Evolutionary conservation across 371 early-diverging fungal genomes (phyloP).

Genomic region (Funneliformis caledonium): DNA sequence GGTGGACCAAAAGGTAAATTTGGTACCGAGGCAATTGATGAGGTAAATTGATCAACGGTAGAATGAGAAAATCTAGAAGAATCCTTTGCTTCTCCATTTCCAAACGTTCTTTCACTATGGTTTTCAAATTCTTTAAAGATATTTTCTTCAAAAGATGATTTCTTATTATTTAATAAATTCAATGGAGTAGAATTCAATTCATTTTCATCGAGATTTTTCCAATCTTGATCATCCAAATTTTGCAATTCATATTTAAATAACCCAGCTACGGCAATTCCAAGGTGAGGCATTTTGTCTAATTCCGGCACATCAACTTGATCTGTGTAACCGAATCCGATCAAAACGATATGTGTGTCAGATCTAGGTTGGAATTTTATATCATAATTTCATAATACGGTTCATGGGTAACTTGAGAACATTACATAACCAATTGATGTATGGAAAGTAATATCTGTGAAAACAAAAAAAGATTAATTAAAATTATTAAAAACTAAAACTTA

Average conservation of each 20-base stretch:
- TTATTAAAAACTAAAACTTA: slow-evolving; percentile 27
- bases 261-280: slow-evolving; percentile 50
- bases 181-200: background rate
- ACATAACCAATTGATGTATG: too few species aligned
- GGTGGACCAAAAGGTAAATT: slow-evolving; percentile 69
- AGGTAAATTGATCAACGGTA: background rate
- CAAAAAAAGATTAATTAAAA: background rate
- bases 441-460: background rate
- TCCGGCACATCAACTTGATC: slow-evolving; percentile 23
- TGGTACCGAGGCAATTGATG: slow-evolving; percentile 39
- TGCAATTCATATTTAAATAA: slow-evolving; percentile 57
- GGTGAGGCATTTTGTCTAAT: slow-evolving; percentile 42
- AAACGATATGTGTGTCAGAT: slow-evolving; percentile 39
- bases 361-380: slow-evolving; percentile 3
- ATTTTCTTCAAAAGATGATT: slow-evolving; percentile 39
- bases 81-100: slow-evolving; percentile 16
- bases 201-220: slow-evolving; percentile 56
- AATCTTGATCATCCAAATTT: slow-evolving; percentile 58
- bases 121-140: slow-evolving; percentile 42
- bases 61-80: background rate
- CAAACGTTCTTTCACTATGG: background rate
- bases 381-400: background rate
- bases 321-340: slow-evolving; percentile 38
- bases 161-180: background rate
- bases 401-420: slow-evolving; percentile 15